Base-by-base conservation (phyloP, 495 filamentous ascomycete genomes). In the Aspergillus cristatus region DNA sequence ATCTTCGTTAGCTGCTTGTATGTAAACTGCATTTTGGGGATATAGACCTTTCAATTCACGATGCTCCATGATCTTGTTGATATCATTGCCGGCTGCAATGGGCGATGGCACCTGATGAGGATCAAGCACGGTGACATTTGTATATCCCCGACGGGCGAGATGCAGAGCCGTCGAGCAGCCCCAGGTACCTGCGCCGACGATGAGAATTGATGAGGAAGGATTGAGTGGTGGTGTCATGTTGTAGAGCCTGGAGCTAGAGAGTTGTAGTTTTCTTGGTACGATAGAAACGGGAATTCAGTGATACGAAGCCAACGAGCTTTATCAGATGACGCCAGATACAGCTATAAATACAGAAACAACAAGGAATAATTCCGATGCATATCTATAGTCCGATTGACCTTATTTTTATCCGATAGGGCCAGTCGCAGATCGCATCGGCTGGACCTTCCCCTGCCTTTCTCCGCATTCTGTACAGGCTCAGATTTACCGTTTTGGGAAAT, bases 61-160 rank as follows among this genome's bases (percentile, higher is more conserved):
- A 35, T 63, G 59, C 45, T 76, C 71, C 51, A 74, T 66, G 36
- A 75, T 75, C 38, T 75, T 75, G 34, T 76, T 76, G 13, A 76
- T 46, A 38, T 75, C 72, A 41, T 74, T 76, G 2, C 71, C 71
- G 2, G 71, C 69, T 13, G 68, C 54, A 39, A 71, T 72, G n/a
- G 62, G 53, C 3, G 70, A 73, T 2, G 72, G 72, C 6, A 73
- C 45, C 0, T 46, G 38, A 35, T 66, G 47, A 5, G 55, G 51
- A 45, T 76, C 72, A 1, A 75, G 49, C 11, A 75, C 70, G 0
- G 51, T 67, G 37, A 75, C 57, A 42, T 65, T 54, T 18, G 38
- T 51, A 47, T 71, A 71, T 25, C 70, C 70, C 20, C 64, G 56
- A 1, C 70, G 59, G 12, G 62, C 70, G 0, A 75, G 47, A 43